Evolutionary conservation across 164 flowering plant genomes (phyloP).

Genomic region (Stephania japonica): DNA sequence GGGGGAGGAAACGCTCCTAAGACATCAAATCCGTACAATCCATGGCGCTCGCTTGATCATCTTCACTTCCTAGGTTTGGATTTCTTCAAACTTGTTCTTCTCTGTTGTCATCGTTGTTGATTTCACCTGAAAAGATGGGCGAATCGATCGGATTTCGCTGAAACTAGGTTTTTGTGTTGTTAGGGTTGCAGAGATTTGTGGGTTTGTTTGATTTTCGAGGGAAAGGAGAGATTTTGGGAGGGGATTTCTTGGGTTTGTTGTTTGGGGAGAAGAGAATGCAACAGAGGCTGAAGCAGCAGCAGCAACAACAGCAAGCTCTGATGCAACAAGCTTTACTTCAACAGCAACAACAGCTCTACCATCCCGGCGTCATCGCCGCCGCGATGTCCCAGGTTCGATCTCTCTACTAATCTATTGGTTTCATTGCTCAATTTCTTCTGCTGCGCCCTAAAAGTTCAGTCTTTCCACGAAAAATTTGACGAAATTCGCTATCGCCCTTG

Average conservation of each 20-base stretch:
- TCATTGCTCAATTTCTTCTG: neutral
- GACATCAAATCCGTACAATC: neutral
- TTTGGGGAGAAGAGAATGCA: constrained; percentile 16
- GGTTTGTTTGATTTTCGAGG: neutral
- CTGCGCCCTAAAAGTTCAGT: neutral
- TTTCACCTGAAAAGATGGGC: neutral
- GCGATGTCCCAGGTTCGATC: constrained; percentile 34
- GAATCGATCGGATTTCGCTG: neutral
- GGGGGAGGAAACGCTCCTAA: neutral
- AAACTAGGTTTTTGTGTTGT: neutral
- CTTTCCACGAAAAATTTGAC: neutral
- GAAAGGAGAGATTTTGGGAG: neutral
- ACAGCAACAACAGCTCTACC: constrained; percentile 36
- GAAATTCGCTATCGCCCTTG: neutral
- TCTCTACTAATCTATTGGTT: neutral
- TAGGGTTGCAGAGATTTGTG: neutral
- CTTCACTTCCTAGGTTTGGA: neutral
- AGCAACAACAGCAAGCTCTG: constrained; percentile 45
- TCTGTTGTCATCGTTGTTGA: neutral
- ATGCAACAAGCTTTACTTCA: constrained; percentile 72
- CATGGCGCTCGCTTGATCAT: neutral
- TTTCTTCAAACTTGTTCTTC: neutral
- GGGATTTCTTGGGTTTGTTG: neutral
- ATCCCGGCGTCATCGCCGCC: constrained; percentile 32
- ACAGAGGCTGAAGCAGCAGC: constrained; percentile 74